phyloP scores from a whole-genome alignment of 1,284 basidiomycete genomes.

The Thecaphora thlaspeos region DNA sequence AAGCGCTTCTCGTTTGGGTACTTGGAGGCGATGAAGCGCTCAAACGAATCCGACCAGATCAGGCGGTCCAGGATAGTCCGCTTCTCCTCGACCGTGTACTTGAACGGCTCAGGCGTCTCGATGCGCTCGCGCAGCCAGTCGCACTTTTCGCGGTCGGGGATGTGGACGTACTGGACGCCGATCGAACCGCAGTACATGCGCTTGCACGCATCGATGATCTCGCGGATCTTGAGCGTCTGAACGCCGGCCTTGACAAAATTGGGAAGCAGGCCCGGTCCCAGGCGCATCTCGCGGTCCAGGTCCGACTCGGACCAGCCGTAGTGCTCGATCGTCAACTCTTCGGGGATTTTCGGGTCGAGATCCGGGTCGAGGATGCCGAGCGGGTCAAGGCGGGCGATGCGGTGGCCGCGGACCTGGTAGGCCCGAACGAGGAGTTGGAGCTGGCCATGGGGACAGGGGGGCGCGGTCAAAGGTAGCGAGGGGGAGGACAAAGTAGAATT shows the following conservation, averaged over 20 bases:
- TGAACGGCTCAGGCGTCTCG: constrained; percentile 96
- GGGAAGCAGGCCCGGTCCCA: constrained; percentile 93
- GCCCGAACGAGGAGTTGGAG: constrained; percentile 68
- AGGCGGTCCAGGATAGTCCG: constrained; percentile 97
- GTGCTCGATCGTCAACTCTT: constrained; percentile 54
- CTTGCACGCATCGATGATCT: constrained; percentile 88
- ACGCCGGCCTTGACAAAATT: constrained; percentile 82
- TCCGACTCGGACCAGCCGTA: constrained; percentile 95
- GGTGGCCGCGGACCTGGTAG: constrained; percentile 97
- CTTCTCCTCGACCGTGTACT: constrained; percentile 96
- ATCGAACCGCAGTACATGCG: constrained; percentile 94
- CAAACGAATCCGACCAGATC: constrained; percentile 99
- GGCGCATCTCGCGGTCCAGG: constrained; percentile 87
- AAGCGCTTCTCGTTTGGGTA: constrained; percentile 99
- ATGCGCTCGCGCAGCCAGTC: constrained; percentile 98
- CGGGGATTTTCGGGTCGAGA: constrained; percentile 60
- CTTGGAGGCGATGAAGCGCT: constrained; percentile 97
- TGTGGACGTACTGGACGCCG: constrained; percentile 96
- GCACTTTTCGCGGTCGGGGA: constrained; percentile 96
- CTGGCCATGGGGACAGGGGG: constrained; percentile 1
- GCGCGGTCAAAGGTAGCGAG: neutral
- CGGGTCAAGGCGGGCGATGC: constrained; percentile 91
- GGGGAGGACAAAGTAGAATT: constrained; percentile 2
- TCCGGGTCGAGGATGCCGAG: constrained; percentile 89
- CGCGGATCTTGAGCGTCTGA: constrained; percentile 82